phyloP scores from a whole-genome alignment of 1,284 basidiomycete species.

The Coniophora puteana region DNA sequence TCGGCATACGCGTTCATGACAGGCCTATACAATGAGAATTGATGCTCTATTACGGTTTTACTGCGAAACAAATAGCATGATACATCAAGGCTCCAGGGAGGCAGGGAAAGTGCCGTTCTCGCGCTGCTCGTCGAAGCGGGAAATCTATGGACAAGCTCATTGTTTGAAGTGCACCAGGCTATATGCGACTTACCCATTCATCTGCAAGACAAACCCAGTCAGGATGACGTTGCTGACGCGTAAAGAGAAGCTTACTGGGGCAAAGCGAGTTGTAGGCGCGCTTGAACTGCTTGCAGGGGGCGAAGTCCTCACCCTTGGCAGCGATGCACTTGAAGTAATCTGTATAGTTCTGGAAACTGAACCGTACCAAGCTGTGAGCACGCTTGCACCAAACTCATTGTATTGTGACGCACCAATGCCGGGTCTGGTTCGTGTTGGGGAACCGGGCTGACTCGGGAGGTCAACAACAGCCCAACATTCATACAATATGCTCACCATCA shows the following conservation, averaged over 20 bases:
- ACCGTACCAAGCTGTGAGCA: constrained; percentile 8
- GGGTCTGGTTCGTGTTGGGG: constrained; percentile 94
- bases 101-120: constrained; percentile 91
- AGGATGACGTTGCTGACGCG: constrained; percentile 10
- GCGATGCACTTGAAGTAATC: constrained; percentile 98
- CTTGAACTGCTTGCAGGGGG: constrained; percentile 99
- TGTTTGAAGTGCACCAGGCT: constrained; percentile 8
- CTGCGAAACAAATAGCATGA: too few relatives aligned
- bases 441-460: constrained; percentile 66
- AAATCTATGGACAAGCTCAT: constrained; percentile 46
- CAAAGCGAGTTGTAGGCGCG: constrained; percentile 95
- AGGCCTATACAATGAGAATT: too few relatives aligned
- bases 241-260: constrained; percentile 72
- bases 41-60: too few relatives aligned
- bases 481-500: constrained; percentile 54
- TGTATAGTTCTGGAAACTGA: constrained; percentile 91
- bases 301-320: constrained; percentile 97
- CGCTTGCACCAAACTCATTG: neutral
- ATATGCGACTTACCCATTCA: constrained; percentile 66
- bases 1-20: too few relatives aligned
- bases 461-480: neutral
- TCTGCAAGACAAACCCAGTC: constrained; percentile 40
- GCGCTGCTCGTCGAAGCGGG: constrained; percentile 90
- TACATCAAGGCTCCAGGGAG: constrained; percentile 71
- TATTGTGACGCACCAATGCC: constrained; percentile 71